Evolutionary conservation across 2,329 filamentous ascomycete species (phyloP).

Genomic region (Pseudogymnoascus sp.): DNA sequence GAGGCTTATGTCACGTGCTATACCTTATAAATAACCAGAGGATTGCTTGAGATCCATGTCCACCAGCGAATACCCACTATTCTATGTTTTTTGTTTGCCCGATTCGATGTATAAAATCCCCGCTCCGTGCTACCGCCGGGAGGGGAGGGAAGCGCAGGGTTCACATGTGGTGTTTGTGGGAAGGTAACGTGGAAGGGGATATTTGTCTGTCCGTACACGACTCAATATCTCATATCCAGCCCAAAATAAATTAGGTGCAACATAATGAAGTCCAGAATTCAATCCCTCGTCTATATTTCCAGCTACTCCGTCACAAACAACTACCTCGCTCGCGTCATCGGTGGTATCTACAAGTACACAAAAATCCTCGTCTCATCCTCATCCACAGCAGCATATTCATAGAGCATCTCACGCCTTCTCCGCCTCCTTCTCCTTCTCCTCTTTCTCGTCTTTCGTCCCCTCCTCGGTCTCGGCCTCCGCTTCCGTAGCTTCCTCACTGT

Average conservation of each 20-base stretch:
- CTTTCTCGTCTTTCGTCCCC: constrained; percentile 1
- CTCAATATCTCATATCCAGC: background rate
- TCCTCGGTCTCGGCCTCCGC: constrained; percentile 11
- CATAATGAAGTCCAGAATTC: background rate
- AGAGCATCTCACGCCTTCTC: constrained; percentile 6
- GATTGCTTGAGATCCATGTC: too few species aligned
- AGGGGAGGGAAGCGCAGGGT: too few species aligned
- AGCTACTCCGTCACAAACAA: background rate
- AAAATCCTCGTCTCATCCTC: background rate
- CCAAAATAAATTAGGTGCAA: background rate
- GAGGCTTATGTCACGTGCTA: background rate
- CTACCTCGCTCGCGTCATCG: background rate
- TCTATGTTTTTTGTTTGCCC: too few species aligned
- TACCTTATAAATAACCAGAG: background rate
- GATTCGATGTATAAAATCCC: too few species aligned
- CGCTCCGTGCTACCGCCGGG: too few species aligned
- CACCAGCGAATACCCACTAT: too few species aligned
- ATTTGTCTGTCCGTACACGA: background rate
- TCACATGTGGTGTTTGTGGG: background rate
- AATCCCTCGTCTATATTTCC: constrained; percentile 3
- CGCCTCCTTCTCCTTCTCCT: background rate
- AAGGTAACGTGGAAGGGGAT: background rate
- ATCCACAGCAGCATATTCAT: constrained; percentile 1
- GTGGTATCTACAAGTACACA: constrained; percentile 6
- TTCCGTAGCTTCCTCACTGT: constrained; percentile 14